A percentile compares a stretch with the other conserved stretches of the same genome.
These are phyloP conservation scores for Yamadazyma scolyti DNA, from an alignment of 805 yeast species.

Conservation along the genomic window DNA sequence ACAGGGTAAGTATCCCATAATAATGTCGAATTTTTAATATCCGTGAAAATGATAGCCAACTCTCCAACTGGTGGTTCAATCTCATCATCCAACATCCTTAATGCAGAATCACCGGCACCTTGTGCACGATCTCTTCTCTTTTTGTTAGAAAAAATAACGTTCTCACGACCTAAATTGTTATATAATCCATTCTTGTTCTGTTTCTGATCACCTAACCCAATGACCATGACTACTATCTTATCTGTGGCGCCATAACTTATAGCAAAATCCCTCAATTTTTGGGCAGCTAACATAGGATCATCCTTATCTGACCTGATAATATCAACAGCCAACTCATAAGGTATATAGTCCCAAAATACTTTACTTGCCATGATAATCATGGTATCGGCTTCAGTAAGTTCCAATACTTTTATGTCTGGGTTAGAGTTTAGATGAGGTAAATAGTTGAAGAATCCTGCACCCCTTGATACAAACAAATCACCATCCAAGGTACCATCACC, in stretches of 20 bases:
- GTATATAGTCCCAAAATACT: constrained; percentile 80
- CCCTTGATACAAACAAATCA: constrained; percentile 76
- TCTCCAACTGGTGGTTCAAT: constrained; percentile 94
- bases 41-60: constrained; percentile 94
- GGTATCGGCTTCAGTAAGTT: constrained; percentile 69
- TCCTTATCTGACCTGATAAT: constrained; percentile 76
- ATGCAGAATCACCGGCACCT: constrained; percentile 69
- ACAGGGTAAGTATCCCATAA: constrained; percentile 91
- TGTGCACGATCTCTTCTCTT: constrained; percentile 29
- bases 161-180: constrained; percentile 36
- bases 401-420: constrained; percentile 67
- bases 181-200: constrained; percentile 26
- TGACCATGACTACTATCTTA: constrained; percentile 75
- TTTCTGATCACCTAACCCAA: constrained; percentile 59
- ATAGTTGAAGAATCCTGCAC: constrained; percentile 84
- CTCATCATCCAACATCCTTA: constrained; percentile 83
- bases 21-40: constrained; percentile 89
- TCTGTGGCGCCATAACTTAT: constrained; percentile 85
- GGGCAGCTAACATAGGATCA: constrained; percentile 89
- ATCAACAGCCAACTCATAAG: constrained; percentile 86
- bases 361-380: constrained; percentile 80
- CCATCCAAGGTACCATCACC: constrained; percentile 85
- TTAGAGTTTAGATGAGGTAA: constrained; percentile 87
- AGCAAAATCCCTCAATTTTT: constrained; percentile 89
- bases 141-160: constrained; percentile 29